Conservation (phyloP, 257 asterid genomes). For the Fraxinus excelsior region DNA sequence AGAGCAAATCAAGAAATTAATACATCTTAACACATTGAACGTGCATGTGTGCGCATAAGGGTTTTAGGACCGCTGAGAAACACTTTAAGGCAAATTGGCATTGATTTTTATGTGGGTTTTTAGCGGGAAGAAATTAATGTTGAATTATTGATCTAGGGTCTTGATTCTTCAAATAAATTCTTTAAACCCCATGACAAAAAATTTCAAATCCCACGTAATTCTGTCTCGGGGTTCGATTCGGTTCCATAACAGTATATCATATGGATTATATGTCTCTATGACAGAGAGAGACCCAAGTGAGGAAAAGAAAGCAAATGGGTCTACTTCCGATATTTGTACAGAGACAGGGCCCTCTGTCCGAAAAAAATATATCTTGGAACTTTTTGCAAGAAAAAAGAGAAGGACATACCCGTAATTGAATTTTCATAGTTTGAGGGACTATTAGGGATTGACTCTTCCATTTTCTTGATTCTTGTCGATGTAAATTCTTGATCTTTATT, state of each 20-base stretch:
- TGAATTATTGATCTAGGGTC: not conserved
- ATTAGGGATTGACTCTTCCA: constrained; percentile 36
- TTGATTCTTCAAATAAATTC: not conserved
- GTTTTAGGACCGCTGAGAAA: constrained; percentile 21
- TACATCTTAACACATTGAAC: constrained; percentile 14
- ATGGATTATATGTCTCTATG: too few relatives aligned
- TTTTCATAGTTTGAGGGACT: constrained; percentile 14
- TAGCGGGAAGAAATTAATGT: constrained; percentile 31
- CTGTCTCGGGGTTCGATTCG: too few relatives aligned
- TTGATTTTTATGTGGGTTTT: constrained; percentile 31
- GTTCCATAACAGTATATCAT: too few relatives aligned
- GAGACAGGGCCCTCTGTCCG: constrained; percentile 32
- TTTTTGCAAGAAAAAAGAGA: constrained; percentile 18
- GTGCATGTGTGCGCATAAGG: constrained; percentile 31
- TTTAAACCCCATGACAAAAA: constrained; percentile 29
- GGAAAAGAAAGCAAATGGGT: not conserved
- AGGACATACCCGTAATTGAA: constrained; percentile 51
- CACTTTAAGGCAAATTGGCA: constrained; percentile 4
- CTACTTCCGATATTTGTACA: constrained; percentile 48
- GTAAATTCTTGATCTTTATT: constrained; percentile 27
- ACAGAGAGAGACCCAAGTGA: constrained; percentile 23
- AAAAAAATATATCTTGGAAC: constrained; percentile 11
- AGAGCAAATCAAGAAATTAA: not conserved
- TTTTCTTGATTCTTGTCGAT: constrained; percentile 17
- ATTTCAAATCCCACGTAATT: constrained; percentile 26